These are phyloP conservation scores for Haplosporangium sp. DNA, from an alignment of 371 early-diverging fungal species.

Conservation along the genomic window DNA sequence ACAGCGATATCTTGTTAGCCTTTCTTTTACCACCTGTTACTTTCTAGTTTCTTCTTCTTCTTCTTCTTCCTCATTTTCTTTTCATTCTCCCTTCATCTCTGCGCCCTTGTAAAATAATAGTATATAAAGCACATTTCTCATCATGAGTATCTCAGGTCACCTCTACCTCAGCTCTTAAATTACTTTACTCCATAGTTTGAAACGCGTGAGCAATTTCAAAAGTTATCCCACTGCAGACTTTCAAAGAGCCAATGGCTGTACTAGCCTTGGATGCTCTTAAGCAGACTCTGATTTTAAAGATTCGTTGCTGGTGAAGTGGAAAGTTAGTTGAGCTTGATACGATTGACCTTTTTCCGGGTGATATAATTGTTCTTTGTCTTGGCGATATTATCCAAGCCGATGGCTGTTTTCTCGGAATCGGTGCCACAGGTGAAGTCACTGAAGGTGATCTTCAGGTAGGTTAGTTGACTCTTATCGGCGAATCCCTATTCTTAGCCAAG, in stretches of 20 bases:
- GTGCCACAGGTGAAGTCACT: constrained; percentile 81
- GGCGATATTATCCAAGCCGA: constrained; percentile 98
- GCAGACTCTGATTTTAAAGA: constrained; percentile 77
- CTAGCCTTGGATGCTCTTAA: constrained; percentile 91
- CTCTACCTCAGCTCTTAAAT: too few species aligned
- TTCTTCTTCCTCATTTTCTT: too few species aligned
- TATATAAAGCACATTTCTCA: too few species aligned
- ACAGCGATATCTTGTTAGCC: too few species aligned
- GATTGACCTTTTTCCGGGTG: constrained; percentile 86
- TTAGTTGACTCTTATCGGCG: constrained; percentile 96
- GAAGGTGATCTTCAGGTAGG: constrained; percentile 88
- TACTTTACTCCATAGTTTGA: not conserved
- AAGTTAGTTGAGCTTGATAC: constrained; percentile 85
- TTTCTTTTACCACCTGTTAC: too few species aligned
- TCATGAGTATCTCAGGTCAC: too few species aligned
- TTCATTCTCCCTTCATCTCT: too few species aligned
- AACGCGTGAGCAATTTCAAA: not conserved
- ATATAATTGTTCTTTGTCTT: constrained; percentile 88
- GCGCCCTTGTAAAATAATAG: too few species aligned
- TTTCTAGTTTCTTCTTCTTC: too few species aligned
- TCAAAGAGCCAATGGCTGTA: constrained; percentile 91
- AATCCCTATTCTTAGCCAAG: constrained; percentile 89
- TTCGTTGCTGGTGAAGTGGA: constrained; percentile 83
- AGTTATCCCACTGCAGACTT: too few species aligned
- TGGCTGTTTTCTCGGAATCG: constrained; percentile 86